A percentile compares a stretch with the other conserved stretches of the same genome.
phyloP scores from a whole-genome alignment of 106 monocot genomes.

The Ottelia alismoides region DNA sequence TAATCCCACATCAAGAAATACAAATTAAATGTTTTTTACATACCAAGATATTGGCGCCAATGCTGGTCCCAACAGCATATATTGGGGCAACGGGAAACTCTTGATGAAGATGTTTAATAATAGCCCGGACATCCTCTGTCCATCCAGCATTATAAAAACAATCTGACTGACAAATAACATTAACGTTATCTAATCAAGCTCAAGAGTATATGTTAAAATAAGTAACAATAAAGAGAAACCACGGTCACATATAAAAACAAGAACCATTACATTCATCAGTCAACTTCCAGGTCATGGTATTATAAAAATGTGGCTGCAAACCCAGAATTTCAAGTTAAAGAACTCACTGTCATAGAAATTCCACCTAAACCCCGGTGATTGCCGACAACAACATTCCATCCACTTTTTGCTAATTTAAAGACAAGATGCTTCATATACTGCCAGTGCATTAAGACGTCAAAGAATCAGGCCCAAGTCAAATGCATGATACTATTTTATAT shows the following conservation, averaged over 20 bases:
- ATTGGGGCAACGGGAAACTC: constrained; percentile 54
- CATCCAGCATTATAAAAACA: constrained; percentile 89
- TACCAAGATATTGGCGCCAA: constrained; percentile 91
- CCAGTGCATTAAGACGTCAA: no score
- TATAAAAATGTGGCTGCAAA: no score
- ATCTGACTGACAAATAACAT: constrained; percentile 46
- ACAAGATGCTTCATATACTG: constrained; percentile 84
- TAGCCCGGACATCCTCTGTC: constrained; percentile 75
- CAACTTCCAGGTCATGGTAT: no score
- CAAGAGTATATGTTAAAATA: no score
- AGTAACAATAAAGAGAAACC: no score
- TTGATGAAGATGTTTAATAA: constrained; percentile 68
- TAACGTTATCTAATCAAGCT: no score
- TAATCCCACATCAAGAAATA: neutral
- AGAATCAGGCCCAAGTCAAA: no score
- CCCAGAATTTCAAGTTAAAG: no score
- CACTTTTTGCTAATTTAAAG: constrained; percentile 38
- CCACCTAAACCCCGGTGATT: constrained; percentile 91
- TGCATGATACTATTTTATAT: no score
- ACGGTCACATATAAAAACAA: no score
- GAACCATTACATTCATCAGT: no score
- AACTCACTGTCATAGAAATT: constrained; percentile 69
- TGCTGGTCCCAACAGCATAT: constrained; percentile 85
- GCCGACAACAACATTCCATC: constrained; percentile 87
- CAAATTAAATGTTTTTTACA: neutral